Evolutionary conservation across 345 rosid species (phyloP).

Genomic region (Orychophragmus violaceus): DNA sequence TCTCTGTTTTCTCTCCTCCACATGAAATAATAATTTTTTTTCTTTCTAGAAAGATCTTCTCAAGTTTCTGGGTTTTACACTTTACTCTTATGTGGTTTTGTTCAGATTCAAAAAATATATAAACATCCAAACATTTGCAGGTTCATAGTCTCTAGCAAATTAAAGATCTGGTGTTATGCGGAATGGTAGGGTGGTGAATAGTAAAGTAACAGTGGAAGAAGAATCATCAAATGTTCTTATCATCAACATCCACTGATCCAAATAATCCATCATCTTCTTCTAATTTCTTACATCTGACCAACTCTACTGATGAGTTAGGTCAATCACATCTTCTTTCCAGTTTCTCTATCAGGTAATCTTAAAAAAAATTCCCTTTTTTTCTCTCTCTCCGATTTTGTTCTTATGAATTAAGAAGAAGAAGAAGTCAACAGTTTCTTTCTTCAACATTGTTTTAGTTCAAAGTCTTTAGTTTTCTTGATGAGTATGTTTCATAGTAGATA

Average conservation of each 20-base stretch:
- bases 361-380: neutral
- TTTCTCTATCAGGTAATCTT: slow-evolving; percentile 80
- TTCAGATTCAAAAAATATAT: neutral
- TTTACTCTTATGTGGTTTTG: neutral
- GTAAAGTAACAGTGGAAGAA: slow-evolving; percentile 42
- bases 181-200: slow-evolving; percentile 49
- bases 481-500: neutral
- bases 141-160: neutral
- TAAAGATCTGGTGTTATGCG: slow-evolving; percentile 48
- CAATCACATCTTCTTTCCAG: slow-evolving; percentile 37
- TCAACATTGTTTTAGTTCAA: slow-evolving; percentile 7
- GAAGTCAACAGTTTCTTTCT: slow-evolving; percentile 3
- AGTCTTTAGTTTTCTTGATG: slow-evolving; percentile 17
- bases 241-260: slow-evolving; percentile 89
- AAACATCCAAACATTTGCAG: neutral
- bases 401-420: neutral
- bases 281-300: slow-evolving; percentile 17
- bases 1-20: slow-evolving; percentile 33
- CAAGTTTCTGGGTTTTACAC: slow-evolving; percentile 1
- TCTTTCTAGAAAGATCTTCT: neutral
- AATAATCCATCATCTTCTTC: slow-evolving; percentile 61
- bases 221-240: slow-evolving; percentile 50
- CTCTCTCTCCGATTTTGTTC: neutral
- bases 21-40: slow-evolving; percentile 50
- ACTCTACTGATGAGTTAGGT: slow-evolving; percentile 19